phyloP scores from a whole-genome alignment of 2,329 filamentous ascomycete species.

The Niveomyces coronatus region DNA sequence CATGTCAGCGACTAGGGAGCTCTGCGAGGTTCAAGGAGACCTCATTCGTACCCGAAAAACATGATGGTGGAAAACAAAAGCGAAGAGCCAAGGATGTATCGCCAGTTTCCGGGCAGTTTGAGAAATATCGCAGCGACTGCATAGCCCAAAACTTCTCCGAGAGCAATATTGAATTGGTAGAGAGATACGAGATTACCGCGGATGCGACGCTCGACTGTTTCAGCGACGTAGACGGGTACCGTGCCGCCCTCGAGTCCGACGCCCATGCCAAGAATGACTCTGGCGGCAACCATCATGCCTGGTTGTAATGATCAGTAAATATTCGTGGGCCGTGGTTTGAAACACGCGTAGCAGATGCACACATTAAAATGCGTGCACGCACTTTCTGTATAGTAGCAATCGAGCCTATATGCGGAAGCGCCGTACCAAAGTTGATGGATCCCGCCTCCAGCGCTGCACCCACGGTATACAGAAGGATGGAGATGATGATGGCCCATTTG shows the following conservation, averaged over 20 bases:
- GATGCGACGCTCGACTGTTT: slow-evolving; percentile 56
- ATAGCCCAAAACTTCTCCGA: slow-evolving; percentile 65
- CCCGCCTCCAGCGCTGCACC: slow-evolving; percentile 60
- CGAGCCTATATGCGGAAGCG: no score
- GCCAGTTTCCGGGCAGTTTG: slow-evolving; percentile 59
- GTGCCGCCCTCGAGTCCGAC: slow-evolving; percentile 66
- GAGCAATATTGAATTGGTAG: slow-evolving; percentile 67
- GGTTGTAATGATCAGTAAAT: background rate
- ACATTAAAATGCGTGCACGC: no score
- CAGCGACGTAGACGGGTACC: slow-evolving; percentile 64
- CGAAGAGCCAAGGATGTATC: slow-evolving; percentile 63
- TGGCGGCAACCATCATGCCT: slow-evolving; percentile 57
- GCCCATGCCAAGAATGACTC: slow-evolving; percentile 59
- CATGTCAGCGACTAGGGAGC: slow-evolving; percentile 16
- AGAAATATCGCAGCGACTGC: slow-evolving; percentile 65
- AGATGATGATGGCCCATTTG: slow-evolving; percentile 58
- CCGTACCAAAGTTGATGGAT: slow-evolving; percentile 52
- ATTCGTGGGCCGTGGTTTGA: background rate
- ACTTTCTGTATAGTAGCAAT: no score
- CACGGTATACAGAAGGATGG: slow-evolving; percentile 58
- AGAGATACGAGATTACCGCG: slow-evolving; percentile 64
- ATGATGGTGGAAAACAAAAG: slow-evolving; percentile 51
- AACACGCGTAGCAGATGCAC: no score
- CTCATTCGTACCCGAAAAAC: slow-evolving; percentile 21
- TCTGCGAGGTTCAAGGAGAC: slow-evolving; percentile 37